Conservation (phyloP, 1,284 basidiomycete species). For the Sporisorium graminicola region DNA sequence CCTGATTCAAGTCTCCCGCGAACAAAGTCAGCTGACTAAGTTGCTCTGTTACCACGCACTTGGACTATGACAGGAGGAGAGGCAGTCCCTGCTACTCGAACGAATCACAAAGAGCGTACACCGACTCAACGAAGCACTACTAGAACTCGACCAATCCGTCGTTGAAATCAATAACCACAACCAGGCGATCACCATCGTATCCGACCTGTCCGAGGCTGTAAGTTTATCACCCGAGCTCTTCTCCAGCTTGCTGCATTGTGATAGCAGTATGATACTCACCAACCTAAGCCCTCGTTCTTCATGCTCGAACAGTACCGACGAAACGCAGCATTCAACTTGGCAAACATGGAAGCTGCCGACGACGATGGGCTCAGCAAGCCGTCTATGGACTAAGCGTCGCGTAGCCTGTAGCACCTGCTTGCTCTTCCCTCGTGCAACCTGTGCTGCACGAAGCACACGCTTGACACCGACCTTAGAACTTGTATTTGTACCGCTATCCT, state of each 20-base stretch:
- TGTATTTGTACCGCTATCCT: conserved; percentile 3
- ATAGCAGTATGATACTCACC: neutral
- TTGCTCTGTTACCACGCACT: neutral
- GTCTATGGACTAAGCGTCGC: conserved; percentile 4
- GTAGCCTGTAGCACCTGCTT: neutral
- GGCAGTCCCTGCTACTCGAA: conserved; percentile 87
- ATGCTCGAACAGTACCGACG: conserved; percentile 55
- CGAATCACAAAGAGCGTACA: conserved; percentile 91
- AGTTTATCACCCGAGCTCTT: conserved; percentile 30
- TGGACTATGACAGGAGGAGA: conserved; percentile 77
- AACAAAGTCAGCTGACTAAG: neutral
- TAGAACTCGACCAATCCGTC: conserved; percentile 83
- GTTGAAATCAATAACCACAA: conserved; percentile 70
- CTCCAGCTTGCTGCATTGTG: neutral
- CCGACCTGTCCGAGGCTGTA: conserved; percentile 66
- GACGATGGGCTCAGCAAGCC: conserved; percentile 26
- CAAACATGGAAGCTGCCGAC: conserved; percentile 57
- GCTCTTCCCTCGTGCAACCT: neutral
- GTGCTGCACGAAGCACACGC: neutral
- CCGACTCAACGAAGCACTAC: conserved; percentile 69
- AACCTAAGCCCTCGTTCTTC: neutral
- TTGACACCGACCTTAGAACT: neutral
- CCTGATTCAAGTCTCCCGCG: neutral
- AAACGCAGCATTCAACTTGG: conserved; percentile 66
- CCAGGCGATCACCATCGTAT: conserved; percentile 62